Conservation (phyloP, 2,329 filamentous ascomycete species). For the Talaromyces marneffei region DNA sequence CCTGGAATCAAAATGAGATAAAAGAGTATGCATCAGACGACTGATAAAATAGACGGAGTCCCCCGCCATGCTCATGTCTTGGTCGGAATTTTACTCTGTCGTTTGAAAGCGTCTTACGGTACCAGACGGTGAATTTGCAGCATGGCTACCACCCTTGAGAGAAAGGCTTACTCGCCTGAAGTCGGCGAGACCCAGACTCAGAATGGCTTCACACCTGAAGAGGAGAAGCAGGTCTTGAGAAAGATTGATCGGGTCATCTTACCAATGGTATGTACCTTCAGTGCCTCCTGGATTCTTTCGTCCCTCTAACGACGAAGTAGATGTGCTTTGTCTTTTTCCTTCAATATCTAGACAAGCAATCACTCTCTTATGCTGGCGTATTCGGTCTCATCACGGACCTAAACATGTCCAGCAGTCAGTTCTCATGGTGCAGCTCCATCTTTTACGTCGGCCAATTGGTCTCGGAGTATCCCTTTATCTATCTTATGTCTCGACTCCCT, state of each 20-base stretch:
- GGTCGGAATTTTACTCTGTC: not conserved
- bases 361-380: slow-evolving; percentile 43
- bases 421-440: slow-evolving; percentile 43
- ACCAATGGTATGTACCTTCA: slow-evolving; percentile 17
- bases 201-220: slow-evolving; percentile 11
- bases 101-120: not conserved
- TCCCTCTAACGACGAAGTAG: slow-evolving; percentile 14
- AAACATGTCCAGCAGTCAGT: slow-evolving; percentile 41
- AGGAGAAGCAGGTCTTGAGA: slow-evolving; percentile 18
- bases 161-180: slow-evolving; percentile 1
- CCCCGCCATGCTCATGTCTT: not conserved
- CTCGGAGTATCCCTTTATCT: slow-evolving; percentile 47
- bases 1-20: not conserved
- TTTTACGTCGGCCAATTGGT: slow-evolving; percentile 40
- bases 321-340: slow-evolving; percentile 43
- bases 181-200: not conserved
- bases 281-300: not conserved
- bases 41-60: not conserved
- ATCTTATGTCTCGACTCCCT: slow-evolving; percentile 47
- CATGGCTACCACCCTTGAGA: not conserved
- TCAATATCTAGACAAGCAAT: slow-evolving; percentile 38
- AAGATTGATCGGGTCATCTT: slow-evolving; percentile 22
- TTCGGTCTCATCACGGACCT: slow-evolving; percentile 44
- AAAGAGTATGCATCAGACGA: not conserved
- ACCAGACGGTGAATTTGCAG: not conserved